These are phyloP conservation scores for Rhizophora mangle DNA, from an alignment of 345 rosid genomes.

Conservation along the genomic window DNA sequence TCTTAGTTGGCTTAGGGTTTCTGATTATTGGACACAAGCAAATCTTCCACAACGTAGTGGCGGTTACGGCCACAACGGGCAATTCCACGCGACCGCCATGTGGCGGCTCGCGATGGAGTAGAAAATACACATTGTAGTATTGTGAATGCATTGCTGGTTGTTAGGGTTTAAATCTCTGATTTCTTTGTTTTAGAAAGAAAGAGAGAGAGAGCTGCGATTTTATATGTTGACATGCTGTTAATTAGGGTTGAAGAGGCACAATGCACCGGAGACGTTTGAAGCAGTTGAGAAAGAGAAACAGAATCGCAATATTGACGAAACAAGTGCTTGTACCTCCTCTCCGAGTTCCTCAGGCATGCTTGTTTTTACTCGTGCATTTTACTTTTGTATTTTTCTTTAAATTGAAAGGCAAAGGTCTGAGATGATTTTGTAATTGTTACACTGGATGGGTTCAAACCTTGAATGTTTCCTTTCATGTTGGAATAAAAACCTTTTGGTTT, in stretches of 20 bases:
- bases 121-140: too few species aligned
- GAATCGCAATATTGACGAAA: background rate
- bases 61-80: too few species aligned
- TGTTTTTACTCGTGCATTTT: background rate
- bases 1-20: too few species aligned
- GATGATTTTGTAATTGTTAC: background rate
- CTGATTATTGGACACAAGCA: too few species aligned
- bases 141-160: too few species aligned
- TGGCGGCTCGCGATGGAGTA: too few species aligned
- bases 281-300: background rate
- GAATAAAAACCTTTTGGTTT: conserved; percentile 5
- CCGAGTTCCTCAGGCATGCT: background rate
- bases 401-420: background rate
- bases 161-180: too few species aligned
- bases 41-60: too few species aligned
- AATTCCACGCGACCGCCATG: too few species aligned
- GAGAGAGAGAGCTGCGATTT: background rate
- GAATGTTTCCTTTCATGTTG: background rate
- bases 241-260: conserved; percentile 1
- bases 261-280: background rate
- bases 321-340: background rate
- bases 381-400: background rate
- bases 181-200: too few species aligned
- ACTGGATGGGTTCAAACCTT: too few species aligned
- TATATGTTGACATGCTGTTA: background rate